phyloP scores from a whole-genome alignment of 768 basidiomycete genomes.

The Leucogyrophana mollusca region DNA sequence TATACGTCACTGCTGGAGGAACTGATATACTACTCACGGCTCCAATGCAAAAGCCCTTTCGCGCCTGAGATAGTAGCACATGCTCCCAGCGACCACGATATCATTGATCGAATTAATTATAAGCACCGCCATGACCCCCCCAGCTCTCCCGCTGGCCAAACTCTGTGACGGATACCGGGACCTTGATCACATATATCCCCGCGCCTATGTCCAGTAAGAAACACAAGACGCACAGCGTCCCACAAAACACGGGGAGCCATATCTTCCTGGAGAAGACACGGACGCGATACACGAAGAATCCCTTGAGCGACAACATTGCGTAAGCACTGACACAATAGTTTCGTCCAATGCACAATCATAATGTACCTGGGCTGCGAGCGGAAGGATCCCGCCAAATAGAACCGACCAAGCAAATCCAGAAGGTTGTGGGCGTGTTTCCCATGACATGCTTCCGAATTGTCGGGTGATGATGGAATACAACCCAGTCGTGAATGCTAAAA shows the following conservation, averaged over 20 bases:
- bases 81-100: conserved; percentile 10
- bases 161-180: conserved; percentile 2
- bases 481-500: too few relatives aligned
- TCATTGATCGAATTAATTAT: conserved; percentile 16
- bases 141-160: conserved; percentile 8
- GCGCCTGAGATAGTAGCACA: conserved; percentile 18
- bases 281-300: conserved; percentile 22
- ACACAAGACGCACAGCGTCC: conserved; percentile 12
- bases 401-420: too few relatives aligned
- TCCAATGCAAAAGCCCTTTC: neutral
- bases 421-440: too few relatives aligned
- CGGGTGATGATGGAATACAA: too few relatives aligned
- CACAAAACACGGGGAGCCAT: conserved; percentile 13
- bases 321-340: too few relatives aligned
- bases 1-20: too few relatives aligned
- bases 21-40: neutral
- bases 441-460: too few relatives aligned
- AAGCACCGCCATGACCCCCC: conserved; percentile 17
- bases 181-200: conserved; percentile 8
- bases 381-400: too few relatives aligned
- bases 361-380: too few relatives aligned
- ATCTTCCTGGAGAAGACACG: conserved; percentile 13
- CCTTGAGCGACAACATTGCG: conserved; percentile 8
- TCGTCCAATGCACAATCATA: too few relatives aligned
- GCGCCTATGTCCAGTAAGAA: conserved; percentile 12